These are phyloP conservation scores for Trichosanthes cucumerina DNA, from an alignment of 306 rosid genomes.

Conservation along the genomic window DNA sequence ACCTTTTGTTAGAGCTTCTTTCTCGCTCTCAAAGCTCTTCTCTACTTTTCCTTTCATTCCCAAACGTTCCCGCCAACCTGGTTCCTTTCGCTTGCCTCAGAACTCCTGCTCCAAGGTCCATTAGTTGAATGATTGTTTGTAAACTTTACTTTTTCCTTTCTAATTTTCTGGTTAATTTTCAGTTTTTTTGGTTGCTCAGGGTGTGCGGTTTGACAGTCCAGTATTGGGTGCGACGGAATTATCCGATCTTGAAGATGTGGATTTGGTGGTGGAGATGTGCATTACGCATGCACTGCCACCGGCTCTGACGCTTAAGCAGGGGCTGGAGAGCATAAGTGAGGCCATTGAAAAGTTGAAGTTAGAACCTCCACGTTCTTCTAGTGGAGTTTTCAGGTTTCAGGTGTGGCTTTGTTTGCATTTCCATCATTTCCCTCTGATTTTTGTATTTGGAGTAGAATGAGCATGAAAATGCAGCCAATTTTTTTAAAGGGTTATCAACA, in stretches of 20 bases:
- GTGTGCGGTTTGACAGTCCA: slow-evolving; percentile 28
- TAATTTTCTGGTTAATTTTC: background rate
- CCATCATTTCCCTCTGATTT: background rate
- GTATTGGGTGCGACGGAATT: slow-evolving; percentile 13
- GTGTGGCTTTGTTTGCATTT: slow-evolving; percentile 20
- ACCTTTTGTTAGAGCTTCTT: background rate
- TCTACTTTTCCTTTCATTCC: background rate
- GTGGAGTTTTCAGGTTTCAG: slow-evolving; percentile 74
- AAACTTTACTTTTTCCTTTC: background rate
- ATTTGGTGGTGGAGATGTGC: slow-evolving; percentile 54
- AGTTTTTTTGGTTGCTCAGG: background rate
- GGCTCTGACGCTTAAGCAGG: slow-evolving; percentile 64
- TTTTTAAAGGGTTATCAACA: background rate
- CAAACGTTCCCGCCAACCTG: background rate
- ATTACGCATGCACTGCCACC: slow-evolving; percentile 55
- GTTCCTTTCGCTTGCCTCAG: background rate
- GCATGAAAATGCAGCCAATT: slow-evolving; percentile 9
- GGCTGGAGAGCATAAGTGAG: slow-evolving; percentile 47
- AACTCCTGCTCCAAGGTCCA: slow-evolving; percentile 1
- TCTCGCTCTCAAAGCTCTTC: background rate
- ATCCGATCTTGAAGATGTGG: slow-evolving; percentile 24
- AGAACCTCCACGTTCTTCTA: slow-evolving; percentile 34
- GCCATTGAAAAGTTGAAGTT: slow-evolving; percentile 46
- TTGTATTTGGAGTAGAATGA: slow-evolving; percentile 1
- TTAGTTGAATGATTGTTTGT: background rate